A percentile compares a stretch with the other conserved stretches of the same genome.
Evolutionary conservation across 371 early-diverging fungal species (phyloP).

Genomic region (Mucor indicus): DNA sequence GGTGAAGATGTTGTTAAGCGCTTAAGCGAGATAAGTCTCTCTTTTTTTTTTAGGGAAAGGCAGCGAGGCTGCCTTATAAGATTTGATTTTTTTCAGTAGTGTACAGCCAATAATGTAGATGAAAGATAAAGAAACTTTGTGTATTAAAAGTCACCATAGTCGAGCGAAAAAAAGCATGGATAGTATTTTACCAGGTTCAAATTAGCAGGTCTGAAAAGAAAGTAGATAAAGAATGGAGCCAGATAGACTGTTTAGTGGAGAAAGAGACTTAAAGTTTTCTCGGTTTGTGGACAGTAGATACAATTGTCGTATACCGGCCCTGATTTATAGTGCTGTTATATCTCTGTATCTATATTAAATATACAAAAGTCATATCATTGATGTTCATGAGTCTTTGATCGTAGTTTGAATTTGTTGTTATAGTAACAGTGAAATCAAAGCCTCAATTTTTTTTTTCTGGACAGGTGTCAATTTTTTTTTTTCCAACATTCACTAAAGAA

Average conservation of each 20-base stretch:
- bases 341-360: not conserved
- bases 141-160: not conserved
- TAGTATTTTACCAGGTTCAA: constrained; percentile 1
- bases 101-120: not conserved
- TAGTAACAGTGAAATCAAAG: too few relatives aligned
- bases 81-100: constrained; percentile 1
- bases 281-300: constrained; percentile 1
- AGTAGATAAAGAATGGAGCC: not conserved
- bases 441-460: too few relatives aligned
- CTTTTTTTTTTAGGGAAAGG: constrained; percentile 2
- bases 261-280: constrained; percentile 2
- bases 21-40: constrained; percentile 5
- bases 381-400: too few relatives aligned
- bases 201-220: constrained; percentile 4
- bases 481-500: not conserved
- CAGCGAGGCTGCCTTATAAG: constrained; percentile 3
- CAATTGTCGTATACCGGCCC: not conserved
- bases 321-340: not conserved
- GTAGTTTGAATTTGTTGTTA: too few relatives aligned
- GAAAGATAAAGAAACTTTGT: constrained; percentile 4
- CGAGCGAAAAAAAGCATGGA: not conserved
- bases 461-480: not conserved
- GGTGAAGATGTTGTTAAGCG: constrained; percentile 5
- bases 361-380: constrained; percentile 2
- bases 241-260: not conserved